Percentiles rank a stretch among this genome's conserved stretches.
phyloP scores from a whole-genome alignment of 768 basidiomycete species.

The Boletellus ananas region DNA sequence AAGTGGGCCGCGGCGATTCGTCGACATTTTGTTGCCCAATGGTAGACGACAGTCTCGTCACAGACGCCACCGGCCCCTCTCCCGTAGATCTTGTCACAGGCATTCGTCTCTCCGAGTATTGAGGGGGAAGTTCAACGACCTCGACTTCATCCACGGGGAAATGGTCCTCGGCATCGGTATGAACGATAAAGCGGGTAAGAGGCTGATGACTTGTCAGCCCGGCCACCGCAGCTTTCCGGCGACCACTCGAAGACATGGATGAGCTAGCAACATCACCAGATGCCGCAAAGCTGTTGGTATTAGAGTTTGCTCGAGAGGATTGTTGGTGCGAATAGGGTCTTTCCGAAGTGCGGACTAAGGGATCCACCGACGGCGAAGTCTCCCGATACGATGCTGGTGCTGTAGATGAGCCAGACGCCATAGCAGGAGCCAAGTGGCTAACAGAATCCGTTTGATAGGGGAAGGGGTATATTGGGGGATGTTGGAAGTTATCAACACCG shows the following conservation, averaged over 20 bases:
- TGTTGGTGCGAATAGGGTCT: not conserved
- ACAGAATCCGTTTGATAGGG: constrained; percentile 25
- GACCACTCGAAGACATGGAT: constrained; percentile 37
- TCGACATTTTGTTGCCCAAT: constrained; percentile 3
- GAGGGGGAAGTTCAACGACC: constrained; percentile 72
- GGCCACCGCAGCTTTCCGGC: constrained; percentile 56
- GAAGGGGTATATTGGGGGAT: constrained; percentile 36
- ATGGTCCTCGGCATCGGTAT: constrained; percentile 65
- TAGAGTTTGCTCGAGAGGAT: constrained; percentile 21
- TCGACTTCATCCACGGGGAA: constrained; percentile 44
- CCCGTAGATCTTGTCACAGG: constrained; percentile 2
- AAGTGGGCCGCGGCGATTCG: constrained; percentile 1
- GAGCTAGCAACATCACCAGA: constrained; percentile 20
- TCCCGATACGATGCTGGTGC: constrained; percentile 2
- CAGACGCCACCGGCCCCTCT: constrained; percentile 14
- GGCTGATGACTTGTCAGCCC: constrained; percentile 37
- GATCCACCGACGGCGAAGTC: not conserved
- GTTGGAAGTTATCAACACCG: constrained; percentile 21
- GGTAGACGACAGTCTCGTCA: constrained; percentile 4
- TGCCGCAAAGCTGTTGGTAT: constrained; percentile 16
- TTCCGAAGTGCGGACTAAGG: constrained; percentile 11
- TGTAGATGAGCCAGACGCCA: constrained; percentile 1
- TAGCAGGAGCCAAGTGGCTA: constrained; percentile 13
- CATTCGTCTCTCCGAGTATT: constrained; percentile 54
- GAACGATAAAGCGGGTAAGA: constrained; percentile 57